Percentiles rank a stretch among this genome's conserved stretches.
Conservation (phyloP, 2,329 filamentous ascomycete species). For the Neonectria hederae region DNA sequence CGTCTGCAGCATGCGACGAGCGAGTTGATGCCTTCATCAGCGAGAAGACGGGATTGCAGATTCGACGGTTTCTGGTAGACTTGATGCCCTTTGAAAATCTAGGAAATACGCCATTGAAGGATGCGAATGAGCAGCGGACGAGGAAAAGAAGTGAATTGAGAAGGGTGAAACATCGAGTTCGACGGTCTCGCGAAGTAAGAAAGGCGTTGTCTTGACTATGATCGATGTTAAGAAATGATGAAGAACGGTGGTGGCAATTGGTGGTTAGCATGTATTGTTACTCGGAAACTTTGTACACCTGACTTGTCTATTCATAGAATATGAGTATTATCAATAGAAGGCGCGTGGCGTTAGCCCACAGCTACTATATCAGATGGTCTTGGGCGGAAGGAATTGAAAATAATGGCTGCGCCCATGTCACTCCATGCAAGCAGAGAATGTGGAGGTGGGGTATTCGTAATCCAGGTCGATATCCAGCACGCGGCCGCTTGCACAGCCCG, state of each 20-base stretch:
- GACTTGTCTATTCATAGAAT: neutral
- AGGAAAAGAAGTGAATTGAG: constrained; percentile 46
- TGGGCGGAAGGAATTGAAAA: neutral
- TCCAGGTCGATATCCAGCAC: neutral
- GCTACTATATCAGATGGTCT: neutral
- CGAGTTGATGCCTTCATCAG: constrained; percentile 62
- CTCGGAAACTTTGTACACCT: constrained; percentile 9
- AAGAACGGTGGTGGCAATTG: neutral
- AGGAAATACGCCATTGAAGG: constrained; percentile 42
- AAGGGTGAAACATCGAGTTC: constrained; percentile 48
- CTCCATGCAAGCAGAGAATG: neutral
- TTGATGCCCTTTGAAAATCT: constrained; percentile 61
- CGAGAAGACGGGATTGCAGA: constrained; percentile 60
- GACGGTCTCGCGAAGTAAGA: constrained; percentile 46
- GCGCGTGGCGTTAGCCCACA: neutral
- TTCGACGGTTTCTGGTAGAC: constrained; percentile 65
- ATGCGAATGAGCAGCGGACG: constrained; percentile 40
- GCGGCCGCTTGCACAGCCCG: neutral
- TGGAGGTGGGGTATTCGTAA: constrained; percentile 3
- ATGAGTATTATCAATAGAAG: constrained; percentile 13
- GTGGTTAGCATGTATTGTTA: constrained; percentile 20
- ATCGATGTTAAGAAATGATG: neutral
- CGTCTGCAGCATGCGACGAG: constrained; percentile 65
- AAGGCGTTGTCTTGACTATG: constrained; percentile 15
- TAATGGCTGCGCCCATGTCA: neutral